A percentile compares a stretch with the other conserved stretches of the same genome.
Evolutionary conservation across 768 basidiomycete species (phyloP).

Genomic region (Calvatia gigantea): DNA sequence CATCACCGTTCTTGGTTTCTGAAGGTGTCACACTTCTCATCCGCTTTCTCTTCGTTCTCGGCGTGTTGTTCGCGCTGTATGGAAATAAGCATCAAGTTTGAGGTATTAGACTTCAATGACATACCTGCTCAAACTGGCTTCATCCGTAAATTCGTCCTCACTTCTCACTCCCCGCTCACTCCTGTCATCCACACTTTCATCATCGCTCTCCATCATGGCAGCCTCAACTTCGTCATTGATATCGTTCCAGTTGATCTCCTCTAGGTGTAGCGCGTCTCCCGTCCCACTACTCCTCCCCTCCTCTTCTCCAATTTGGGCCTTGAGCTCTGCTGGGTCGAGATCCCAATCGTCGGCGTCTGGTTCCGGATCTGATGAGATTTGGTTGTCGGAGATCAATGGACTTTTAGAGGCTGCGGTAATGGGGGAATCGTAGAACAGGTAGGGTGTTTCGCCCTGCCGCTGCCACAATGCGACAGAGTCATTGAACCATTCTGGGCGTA

Average conservation of each 20-base stretch:
- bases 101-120: neutral
- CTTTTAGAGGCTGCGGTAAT: slow-evolving; percentile 22
- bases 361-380: slow-evolving; percentile 64
- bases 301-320: slow-evolving; percentile 24
- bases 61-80: slow-evolving; percentile 35
- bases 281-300: slow-evolving; percentile 6
- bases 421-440: slow-evolving; percentile 64
- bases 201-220: slow-evolving; percentile 78
- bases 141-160: slow-evolving; percentile 57
- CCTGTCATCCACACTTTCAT: slow-evolving; percentile 45
- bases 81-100: neutral
- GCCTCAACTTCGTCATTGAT: slow-evolving; percentile 87
- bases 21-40: slow-evolving; percentile 71
- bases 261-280: slow-evolving; percentile 42
- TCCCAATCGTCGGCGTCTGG: slow-evolving; percentile 71
- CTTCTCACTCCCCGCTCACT: slow-evolving; percentile 41
- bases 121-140: slow-evolving; percentile 30
- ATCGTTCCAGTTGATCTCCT: slow-evolving; percentile 75
- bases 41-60: slow-evolving; percentile 60
- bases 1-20: slow-evolving; percentile 36
- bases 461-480: slow-evolving; percentile 89
- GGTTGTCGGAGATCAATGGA: slow-evolving; percentile 21
- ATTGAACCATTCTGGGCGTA: slow-evolving; percentile 87
- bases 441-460: slow-evolving; percentile 73
- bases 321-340: slow-evolving; percentile 28